Evolutionary conservation across 2,329 filamentous ascomycete genomes (phyloP).

Genomic region (Stagonosporopsis rhizophila): DNA sequence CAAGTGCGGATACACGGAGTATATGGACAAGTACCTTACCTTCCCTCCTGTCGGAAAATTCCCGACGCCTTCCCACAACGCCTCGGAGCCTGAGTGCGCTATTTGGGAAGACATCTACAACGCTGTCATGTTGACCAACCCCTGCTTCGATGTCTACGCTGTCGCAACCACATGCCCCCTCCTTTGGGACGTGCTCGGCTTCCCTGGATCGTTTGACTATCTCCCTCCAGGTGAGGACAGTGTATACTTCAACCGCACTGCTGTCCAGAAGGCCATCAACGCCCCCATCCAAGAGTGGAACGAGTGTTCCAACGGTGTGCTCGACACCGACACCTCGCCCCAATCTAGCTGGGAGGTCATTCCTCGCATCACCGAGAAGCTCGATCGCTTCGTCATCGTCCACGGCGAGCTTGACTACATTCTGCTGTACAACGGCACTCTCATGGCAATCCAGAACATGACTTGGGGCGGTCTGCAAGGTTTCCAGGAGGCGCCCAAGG

Average conservation of each 20-base stretch:
- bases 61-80: constrained; percentile 58
- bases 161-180: constrained; percentile 75
- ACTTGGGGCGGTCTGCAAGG: constrained; percentile 76
- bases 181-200: constrained; percentile 72
- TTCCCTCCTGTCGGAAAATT: constrained; percentile 72
- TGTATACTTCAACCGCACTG: constrained; percentile 74
- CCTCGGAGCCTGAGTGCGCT: constrained; percentile 60
- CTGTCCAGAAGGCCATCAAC: constrained; percentile 74
- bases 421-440: constrained; percentile 71
- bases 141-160: constrained; percentile 81
- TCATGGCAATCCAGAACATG: constrained; percentile 81
- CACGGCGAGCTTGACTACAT: constrained; percentile 76
- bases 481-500: constrained; percentile 66
- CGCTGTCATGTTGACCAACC: constrained; percentile 67
- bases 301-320: constrained; percentile 61
- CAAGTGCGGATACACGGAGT: constrained; percentile 69
- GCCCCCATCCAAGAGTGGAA: constrained; percentile 65
- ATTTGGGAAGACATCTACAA: constrained; percentile 64
- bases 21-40: constrained; percentile 65
- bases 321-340: constrained; percentile 60
- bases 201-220: constrained; percentile 71
- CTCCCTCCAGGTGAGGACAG: constrained; percentile 62
- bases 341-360: constrained; percentile 66
- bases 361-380: constrained; percentile 74
- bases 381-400: constrained; percentile 73